These are phyloP conservation scores for Paecilomyces niveus DNA, from an alignment of 2,329 filamentous ascomycete species.

Conservation along the genomic window DNA sequence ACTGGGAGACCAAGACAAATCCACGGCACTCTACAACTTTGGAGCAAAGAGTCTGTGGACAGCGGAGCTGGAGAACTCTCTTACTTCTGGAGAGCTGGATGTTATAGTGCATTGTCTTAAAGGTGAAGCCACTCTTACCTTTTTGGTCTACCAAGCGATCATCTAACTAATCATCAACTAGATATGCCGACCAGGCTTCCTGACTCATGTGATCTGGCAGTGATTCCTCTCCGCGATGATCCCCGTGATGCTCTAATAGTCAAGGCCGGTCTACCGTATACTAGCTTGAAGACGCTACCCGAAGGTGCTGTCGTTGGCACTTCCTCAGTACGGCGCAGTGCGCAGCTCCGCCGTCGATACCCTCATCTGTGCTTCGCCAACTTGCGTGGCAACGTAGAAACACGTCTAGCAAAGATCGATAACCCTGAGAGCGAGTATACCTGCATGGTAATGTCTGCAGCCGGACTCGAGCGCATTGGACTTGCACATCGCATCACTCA, in stretches of 20 bases:
- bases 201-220: slow-evolving; percentile 61
- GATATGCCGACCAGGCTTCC: slow-evolving; percentile 68
- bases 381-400: slow-evolving; percentile 77
- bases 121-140: neutral
- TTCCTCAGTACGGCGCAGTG: slow-evolving; percentile 72
- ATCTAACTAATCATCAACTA: neutral
- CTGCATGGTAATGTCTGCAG: slow-evolving; percentile 77
- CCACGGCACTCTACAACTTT: slow-evolving; percentile 74
- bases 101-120: slow-evolving; percentile 47
- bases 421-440: slow-evolving; percentile 61
- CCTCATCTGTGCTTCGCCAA: slow-evolving; percentile 68
- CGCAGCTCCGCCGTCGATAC: slow-evolving; percentile 69
- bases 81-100: slow-evolving; percentile 62
- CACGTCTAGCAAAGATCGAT: slow-evolving; percentile 74
- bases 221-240: slow-evolving; percentile 68
- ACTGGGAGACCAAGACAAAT: slow-evolving; percentile 78
- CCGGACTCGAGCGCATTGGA: slow-evolving; percentile 70
- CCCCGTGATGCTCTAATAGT: slow-evolving; percentile 55
- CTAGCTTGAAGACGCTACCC: slow-evolving; percentile 61
- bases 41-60: slow-evolving; percentile 87
- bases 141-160: neutral
- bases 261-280: slow-evolving; percentile 47
- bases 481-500: slow-evolving; percentile 63
- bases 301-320: slow-evolving; percentile 75
- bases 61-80: slow-evolving; percentile 70